Percentiles rank a stretch among this genome's conserved stretches.
These are phyloP conservation scores for Aureobasidium sp. DNA, from an alignment of 2,329 filamentous ascomycete genomes.

Conservation along the genomic window DNA sequence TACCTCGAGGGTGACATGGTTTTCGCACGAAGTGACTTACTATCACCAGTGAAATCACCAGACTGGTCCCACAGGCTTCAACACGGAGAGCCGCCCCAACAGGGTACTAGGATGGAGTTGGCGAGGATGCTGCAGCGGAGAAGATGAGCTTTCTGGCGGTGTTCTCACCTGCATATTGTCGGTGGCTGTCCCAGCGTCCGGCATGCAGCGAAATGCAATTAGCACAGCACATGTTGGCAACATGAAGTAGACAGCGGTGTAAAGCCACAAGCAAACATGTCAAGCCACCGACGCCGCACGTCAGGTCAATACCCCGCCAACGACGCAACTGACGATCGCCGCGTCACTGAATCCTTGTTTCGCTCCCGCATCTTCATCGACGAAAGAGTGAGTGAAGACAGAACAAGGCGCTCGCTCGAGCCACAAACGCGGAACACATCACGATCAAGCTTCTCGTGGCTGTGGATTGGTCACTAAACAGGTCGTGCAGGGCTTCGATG, in stretches of 20 bases:
- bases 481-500: background rate
- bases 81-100: background rate
- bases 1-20: background rate
- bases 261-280: background rate
- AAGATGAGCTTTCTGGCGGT: background rate
- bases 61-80: no score
- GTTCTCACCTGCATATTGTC: background rate
- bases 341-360: slow-evolving; percentile 2
- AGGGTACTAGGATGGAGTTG: background rate
- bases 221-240: background rate
- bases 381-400: background rate
- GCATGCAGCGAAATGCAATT: background rate
- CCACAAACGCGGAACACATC: background rate
- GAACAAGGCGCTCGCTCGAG: background rate
- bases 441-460: background rate
- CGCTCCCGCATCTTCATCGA: background rate
- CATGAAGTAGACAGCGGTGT: background rate
- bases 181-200: background rate
- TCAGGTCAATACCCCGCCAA: background rate
- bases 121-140: background rate
- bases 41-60: background rate
- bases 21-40: background rate
- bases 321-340: background rate
- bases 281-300: slow-evolving; percentile 1
- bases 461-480: background rate